Evolutionary conservation across 2,329 filamentous ascomycete genomes (phyloP), one percentile per base, ranked within the genome.

Genomic region (Diaporthe sp.): DNA sequence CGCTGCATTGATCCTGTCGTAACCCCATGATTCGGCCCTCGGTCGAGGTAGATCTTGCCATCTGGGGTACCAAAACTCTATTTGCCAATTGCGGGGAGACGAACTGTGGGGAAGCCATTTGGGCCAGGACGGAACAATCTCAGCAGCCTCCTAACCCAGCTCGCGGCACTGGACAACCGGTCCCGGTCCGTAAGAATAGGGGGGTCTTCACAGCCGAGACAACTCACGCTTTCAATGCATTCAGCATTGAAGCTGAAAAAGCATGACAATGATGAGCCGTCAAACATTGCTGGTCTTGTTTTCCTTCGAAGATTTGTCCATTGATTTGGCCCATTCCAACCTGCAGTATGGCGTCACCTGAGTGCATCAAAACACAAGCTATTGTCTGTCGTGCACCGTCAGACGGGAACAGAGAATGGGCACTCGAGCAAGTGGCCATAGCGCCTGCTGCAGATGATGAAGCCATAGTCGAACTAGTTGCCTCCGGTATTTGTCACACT

Each of bases 401-500:
- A 9, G 15, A 7, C 17, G 55, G 55, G 2, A 9, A 58, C 6
- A 58, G 55, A 31, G 5, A 34, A 9, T 58, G 55, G 55, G 28
- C 28, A 20, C 31, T 58, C 12, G 55, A 58, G 55, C 20, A 58
- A 13, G 55, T 58, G 55, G 15, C 28, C 15, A 28, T 58, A 10
- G 28, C 55, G 7, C 55, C 55, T 34, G 28, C 55, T 20, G 55
- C 28, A 58, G 55, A 58, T 31, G 55, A 58, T 15, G 55, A 58
- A 58, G 55, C 17, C 55, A 17, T 34, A 13, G 55, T 58, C 10
- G 55, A 58, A 31, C 4, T 58, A 2, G 55, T 58, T 9, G 55
- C 55, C 55, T 12, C 55, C 28, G 55, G 55, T 28, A 58, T 58
- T 9, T 58, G 55, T 34, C 55, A 58, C 55, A 58, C 55, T 58